Evolutionary conservation across 305 asterid genomes (phyloP), one percentile per base, ranked within the genome.

Genomic region (Fraxinus angustifolia): DNA sequence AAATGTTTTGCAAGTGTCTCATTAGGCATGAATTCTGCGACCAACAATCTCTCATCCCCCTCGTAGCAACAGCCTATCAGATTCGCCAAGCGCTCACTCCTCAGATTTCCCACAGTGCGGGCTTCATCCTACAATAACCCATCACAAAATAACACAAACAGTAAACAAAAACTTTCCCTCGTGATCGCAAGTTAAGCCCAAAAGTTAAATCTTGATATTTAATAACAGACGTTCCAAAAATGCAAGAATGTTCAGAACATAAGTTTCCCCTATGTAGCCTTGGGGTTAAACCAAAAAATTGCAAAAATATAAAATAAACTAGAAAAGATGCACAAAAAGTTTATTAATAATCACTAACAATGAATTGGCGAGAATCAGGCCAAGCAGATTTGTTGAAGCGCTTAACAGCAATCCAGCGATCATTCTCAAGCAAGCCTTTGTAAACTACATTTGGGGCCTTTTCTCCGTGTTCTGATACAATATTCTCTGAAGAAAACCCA

Each of bases 391-490:
- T 90, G 83, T 90, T 92, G 83, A 94, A 94, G 79, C 97, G 93
- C 84, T 93, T 94, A 80, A 94, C 90, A 79, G 98, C 98, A 84
- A 94, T 79, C 92, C 91, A 89, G 8, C 86, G 87, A 74, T 89
- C 95, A 78, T 85, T 87, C 12, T 89, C 89, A 76, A 94, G 90
- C 79, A 86, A 86, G 50, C 98, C 98, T 86, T 85, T 94, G 88
- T 90, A 94, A 73, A 94, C 98, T 2, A 94, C 95, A 83, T 94
- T 94, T 2, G 98, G 98, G 58, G 98, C 97, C 85, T 94, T 94
- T 82, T 94, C 98, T 17, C 98, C 98, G 81, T 92, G 98, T 83
- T 94, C 98, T 1, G 98, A 94, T 1, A 94, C 98, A 58, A 94
- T 89, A 87, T 94, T 93, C 12, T 93, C 97, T 1, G 89, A 48